These are phyloP conservation scores for Senecio squalidus DNA, from an alignment of 140 eudicot genomes.

Conservation along the genomic window DNA sequence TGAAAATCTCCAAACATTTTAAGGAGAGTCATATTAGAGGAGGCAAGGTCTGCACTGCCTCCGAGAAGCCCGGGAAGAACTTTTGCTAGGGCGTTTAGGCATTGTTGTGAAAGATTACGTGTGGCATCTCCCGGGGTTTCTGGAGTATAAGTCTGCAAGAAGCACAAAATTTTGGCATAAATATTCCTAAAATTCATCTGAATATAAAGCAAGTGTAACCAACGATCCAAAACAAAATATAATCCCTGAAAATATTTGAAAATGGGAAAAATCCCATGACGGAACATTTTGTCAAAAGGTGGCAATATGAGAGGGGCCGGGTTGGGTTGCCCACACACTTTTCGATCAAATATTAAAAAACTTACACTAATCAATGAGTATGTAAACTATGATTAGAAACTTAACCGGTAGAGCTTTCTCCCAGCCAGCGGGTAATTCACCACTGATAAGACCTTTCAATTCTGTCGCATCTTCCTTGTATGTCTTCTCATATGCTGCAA, in stretches of 20 bases:
- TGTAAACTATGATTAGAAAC: not conserved
- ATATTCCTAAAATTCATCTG: not conserved
- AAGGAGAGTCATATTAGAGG: constrained; percentile 51
- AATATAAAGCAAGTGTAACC: not conserved
- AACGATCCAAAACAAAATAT: not conserved
- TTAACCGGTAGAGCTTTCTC: constrained; percentile 60
- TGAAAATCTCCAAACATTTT: constrained; percentile 51
- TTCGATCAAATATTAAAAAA: no score
- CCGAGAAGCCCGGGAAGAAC: constrained; percentile 58
- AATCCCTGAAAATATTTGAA: no score
- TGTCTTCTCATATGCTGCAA: constrained; percentile 50
- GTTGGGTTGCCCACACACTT: no score
- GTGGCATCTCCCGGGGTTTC: constrained; percentile 51
- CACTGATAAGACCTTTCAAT: constrained; percentile 34
- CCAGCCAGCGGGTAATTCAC: constrained; percentile 56
- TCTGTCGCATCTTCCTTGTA: constrained; percentile 46
- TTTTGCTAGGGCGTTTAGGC: constrained; percentile 42
- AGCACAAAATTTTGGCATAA: not conserved
- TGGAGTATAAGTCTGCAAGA: constrained; percentile 42
- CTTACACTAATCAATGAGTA: no score
- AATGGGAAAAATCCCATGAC: no score
- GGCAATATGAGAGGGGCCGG: no score
- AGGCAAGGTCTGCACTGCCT: constrained; percentile 65
- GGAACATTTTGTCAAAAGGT: no score
- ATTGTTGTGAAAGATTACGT: constrained; percentile 45